Conservation (phyloP, 768 basidiomycete species). For the Polyporus arcularius region DNA sequence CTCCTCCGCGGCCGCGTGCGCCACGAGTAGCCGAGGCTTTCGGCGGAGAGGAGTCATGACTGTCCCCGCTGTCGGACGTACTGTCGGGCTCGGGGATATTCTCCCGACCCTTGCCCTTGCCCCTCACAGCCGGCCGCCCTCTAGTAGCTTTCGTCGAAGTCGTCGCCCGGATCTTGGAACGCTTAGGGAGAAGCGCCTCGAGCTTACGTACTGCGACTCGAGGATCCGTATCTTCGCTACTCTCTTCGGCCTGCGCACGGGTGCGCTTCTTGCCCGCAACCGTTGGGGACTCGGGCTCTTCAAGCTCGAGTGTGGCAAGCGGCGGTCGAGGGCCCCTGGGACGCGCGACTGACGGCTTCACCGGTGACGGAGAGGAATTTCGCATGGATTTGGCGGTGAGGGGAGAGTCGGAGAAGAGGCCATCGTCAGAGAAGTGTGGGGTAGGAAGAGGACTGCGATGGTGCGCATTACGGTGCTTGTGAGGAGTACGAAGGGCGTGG, state of each 20-base stretch:
- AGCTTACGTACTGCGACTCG: slow-evolving; percentile 18
- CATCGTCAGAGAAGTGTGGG: slow-evolving; percentile 22
- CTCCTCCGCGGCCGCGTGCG: slow-evolving; percentile 4
- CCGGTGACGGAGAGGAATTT: slow-evolving; percentile 23
- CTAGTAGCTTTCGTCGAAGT: background rate
- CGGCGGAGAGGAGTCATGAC: slow-evolving; percentile 12
- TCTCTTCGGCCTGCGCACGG: slow-evolving; percentile 13
- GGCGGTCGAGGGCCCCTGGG: background rate
- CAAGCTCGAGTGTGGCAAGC: slow-evolving; percentile 1
- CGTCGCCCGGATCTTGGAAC: slow-evolving; percentile 11
- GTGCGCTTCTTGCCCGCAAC: slow-evolving; percentile 12
- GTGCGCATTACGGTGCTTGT: slow-evolving; percentile 24
- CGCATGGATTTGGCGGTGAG: slow-evolving; percentile 10
- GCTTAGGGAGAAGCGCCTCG: slow-evolving; percentile 23
- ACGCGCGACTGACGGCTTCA: slow-evolving; percentile 16
- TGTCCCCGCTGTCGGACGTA: slow-evolving; percentile 3
- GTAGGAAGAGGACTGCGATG: slow-evolving; percentile 27
- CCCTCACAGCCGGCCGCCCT: background rate
- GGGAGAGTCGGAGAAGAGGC: slow-evolving; percentile 14
- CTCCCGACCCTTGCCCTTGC: slow-evolving; percentile 13
- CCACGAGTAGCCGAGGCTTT: slow-evolving; percentile 4
- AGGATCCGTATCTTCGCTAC: slow-evolving; percentile 18
- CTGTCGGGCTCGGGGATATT: slow-evolving; percentile 2
- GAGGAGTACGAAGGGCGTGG: slow-evolving; percentile 27
- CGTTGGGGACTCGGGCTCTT: background rate